Evolutionary conservation across 768 basidiomycete species (phyloP).

Genomic region (Naganishia vaughanmartiniae): DNA sequence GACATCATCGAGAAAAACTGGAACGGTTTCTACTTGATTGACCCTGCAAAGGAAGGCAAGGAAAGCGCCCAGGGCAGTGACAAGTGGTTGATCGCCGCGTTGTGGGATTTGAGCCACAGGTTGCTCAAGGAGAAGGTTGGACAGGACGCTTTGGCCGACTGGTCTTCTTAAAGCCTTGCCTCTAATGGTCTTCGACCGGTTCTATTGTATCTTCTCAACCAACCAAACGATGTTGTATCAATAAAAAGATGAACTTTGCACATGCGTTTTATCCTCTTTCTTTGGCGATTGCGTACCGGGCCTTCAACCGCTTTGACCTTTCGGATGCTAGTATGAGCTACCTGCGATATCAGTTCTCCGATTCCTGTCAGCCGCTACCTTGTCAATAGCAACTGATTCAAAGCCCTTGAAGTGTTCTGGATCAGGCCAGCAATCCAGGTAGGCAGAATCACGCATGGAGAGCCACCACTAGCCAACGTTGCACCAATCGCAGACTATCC

Average conservation of each 20-base stretch:
- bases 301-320: too few species aligned
- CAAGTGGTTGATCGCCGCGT: slow-evolving; percentile 39
- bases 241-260: neutral
- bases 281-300: too few species aligned
- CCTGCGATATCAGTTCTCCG: too few species aligned
- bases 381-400: too few species aligned
- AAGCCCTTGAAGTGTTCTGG: too few species aligned
- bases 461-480: too few species aligned
- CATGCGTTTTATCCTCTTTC: too few species aligned
- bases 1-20: slow-evolving; percentile 45
- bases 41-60: slow-evolving; percentile 42
- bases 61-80: slow-evolving; percentile 43
- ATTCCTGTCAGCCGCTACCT: too few species aligned
- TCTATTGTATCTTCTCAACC: neutral
- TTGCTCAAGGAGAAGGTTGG: slow-evolving; percentile 43
- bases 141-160: slow-evolving; percentile 38
- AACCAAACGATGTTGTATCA: neutral
- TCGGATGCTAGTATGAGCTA: too few species aligned
- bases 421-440: too few species aligned
- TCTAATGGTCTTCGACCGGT: neutral
- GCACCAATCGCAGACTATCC: too few species aligned
- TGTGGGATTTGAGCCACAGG: slow-evolving; percentile 46
- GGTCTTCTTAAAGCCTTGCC: slow-evolving; percentile 30
- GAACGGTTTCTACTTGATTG: slow-evolving; percentile 47
- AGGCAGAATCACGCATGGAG: too few species aligned